Percentiles rank a stretch among this genome's conserved stretches.
Conservation (phyloP, 2,329 filamentous ascomycete genomes). For the Exophiala lecanii-corni region DNA sequence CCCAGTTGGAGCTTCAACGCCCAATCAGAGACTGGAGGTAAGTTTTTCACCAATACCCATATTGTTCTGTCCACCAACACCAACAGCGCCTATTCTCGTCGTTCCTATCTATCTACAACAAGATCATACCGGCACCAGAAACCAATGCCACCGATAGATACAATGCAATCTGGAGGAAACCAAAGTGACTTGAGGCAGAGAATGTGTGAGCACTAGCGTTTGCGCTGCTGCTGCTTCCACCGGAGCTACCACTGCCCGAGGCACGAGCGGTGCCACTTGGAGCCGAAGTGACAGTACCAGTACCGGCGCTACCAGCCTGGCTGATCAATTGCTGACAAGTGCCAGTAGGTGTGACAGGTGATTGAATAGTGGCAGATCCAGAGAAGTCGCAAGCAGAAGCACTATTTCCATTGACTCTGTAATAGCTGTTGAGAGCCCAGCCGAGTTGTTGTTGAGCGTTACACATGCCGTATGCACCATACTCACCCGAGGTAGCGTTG, state of each 20-base stretch:
- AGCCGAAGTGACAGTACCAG: constrained; percentile 36
- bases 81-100: no score
- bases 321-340: constrained; percentile 36
- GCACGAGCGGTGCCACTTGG: constrained; percentile 31
- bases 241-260: constrained; percentile 27
- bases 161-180: constrained; percentile 38
- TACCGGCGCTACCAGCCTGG: constrained; percentile 38
- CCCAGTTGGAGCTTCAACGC: background rate
- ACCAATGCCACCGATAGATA: constrained; percentile 42
- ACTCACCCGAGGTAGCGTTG: constrained; percentile 39
- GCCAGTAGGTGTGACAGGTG: constrained; percentile 33
- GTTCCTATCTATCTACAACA: no score
- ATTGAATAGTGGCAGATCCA: constrained; percentile 37
- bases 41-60: no score
- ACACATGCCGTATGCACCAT: constrained; percentile 47
- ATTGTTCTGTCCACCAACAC: no score
- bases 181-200: constrained; percentile 29
- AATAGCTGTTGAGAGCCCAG: constrained; percentile 43
- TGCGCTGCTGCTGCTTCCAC: constrained; percentile 26
- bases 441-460: constrained; percentile 38
- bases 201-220: constrained; percentile 14
- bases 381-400: constrained; percentile 40
- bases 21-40: no score
- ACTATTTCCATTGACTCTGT: constrained; percentile 31
- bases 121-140: constrained; percentile 44